Conservation (phyloP, 192 early-diverging fungal genomes). For the Spizellomyces sp. region DNA sequence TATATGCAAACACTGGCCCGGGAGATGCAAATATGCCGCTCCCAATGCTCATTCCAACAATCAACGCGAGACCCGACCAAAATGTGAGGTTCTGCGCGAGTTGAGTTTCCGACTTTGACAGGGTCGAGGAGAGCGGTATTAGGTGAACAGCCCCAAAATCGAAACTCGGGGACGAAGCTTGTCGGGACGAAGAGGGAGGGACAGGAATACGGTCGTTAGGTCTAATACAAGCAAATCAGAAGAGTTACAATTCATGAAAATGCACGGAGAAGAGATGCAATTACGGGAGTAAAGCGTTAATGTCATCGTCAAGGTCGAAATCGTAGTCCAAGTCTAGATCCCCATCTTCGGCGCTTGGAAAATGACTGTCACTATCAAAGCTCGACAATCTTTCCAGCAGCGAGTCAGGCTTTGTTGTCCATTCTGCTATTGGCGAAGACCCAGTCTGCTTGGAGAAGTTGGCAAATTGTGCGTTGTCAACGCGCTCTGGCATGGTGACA, state of each 20-base stretch:
- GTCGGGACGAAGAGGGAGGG: not conserved
- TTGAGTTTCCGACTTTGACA: conserved; percentile 30
- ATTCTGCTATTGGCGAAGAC: not conserved
- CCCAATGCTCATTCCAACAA: conserved; percentile 53
- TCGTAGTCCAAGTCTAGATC: conserved; percentile 7
- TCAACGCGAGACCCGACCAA: conserved; percentile 40
- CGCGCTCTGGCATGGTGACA: too few species aligned
- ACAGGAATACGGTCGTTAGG: not conserved
- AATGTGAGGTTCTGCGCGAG: conserved; percentile 33
- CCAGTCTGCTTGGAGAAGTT: not conserved
- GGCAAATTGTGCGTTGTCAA: not conserved
- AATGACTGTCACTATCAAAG: not conserved
- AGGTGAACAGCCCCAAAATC: conserved; percentile 28
- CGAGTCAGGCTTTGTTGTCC: not conserved
- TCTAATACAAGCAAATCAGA: too few species aligned
- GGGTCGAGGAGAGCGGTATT: conserved; percentile 33
- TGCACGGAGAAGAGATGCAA: not conserved
- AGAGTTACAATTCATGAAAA: not conserved
- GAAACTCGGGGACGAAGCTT: conserved; percentile 10
- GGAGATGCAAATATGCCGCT: conserved; percentile 69
- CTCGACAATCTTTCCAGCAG: too few species aligned
- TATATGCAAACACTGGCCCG: conserved; percentile 49
- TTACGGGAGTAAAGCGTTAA: conserved; percentile 20
- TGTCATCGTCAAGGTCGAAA: conserved; percentile 24
- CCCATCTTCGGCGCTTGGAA: not conserved